Evolutionary conservation across 2,329 filamentous ascomycete species (phyloP), one percentile per base, ranked within the genome.

Genomic region (Drechslerella coelobrocha): DNA sequence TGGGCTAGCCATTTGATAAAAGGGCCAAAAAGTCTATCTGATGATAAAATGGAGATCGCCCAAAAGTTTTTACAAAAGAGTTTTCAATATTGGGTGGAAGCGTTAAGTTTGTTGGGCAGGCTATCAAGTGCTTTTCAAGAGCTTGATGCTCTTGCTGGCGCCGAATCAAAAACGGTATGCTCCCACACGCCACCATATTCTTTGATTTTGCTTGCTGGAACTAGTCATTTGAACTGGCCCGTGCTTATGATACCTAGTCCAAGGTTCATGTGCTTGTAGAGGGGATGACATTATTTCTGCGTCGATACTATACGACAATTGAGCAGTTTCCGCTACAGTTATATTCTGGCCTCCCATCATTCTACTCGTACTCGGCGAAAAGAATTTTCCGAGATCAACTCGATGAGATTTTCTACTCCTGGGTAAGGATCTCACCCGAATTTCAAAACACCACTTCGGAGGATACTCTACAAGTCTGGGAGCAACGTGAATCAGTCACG

Each of bases 1-100:
- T 57, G 53, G 39, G 39, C 53, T 29, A 29, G 37, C 23, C 53
- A 57, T n/a, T 10, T 57, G 2, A 57, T 14, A 41, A 39, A 57
- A 23, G 37, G n/a, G 7, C 14, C 10, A 4, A 26, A 48, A 2
- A 14, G 14, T 6, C 9, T 6, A 9, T 4, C 3, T 48, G 43
- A 3, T 8, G 17, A 26, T 2, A 8, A 19, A 7, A 26, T 21
- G 3, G 39, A 8, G 39, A 43, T 41, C 47, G 43, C 26, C 34
- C 5, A 8, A n/a, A 10, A 37, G 21, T 57, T 57, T 31, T 21
- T 57, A 8, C 26, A 47, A 6, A n/a, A 26, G 7, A 24, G 6
- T 10, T 23, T 47, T 29, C 17, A 45, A 31, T 23, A 34, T 19
- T 57, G 37, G 21, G 4, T 47, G 4, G 37, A 57, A 31, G 39